These are phyloP conservation scores for Brettanomyces naardenensis DNA, from an alignment of 805 yeast species.

Conservation along the genomic window DNA sequence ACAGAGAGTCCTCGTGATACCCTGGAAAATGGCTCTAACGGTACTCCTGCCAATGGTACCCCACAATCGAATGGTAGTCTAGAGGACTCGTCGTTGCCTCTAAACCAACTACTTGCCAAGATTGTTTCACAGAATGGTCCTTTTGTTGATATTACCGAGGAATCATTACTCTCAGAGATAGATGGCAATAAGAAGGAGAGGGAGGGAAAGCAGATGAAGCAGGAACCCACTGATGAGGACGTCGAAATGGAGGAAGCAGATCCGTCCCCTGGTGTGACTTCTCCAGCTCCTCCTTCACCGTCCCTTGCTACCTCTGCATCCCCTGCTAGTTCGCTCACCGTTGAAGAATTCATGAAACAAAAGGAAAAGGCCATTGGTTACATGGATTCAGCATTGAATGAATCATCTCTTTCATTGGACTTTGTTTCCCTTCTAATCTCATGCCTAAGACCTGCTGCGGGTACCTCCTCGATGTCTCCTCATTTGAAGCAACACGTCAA, in stretches of 20 bases:
- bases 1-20: too few relatives aligned
- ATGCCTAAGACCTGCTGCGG: constrained; percentile 76
- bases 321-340: too few relatives aligned
- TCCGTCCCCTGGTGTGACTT: too few relatives aligned
- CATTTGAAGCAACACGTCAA: constrained; percentile 68
- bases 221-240: constrained; percentile 7
- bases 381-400: constrained; percentile 70
- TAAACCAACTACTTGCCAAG: constrained; percentile 7
- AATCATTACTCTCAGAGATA: constrained; percentile 31
- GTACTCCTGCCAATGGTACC: too few relatives aligned
- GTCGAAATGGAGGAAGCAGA: too few relatives aligned
- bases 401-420: constrained; percentile 81
- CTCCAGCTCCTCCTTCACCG: too few relatives aligned
- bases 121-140: constrained; percentile 24
- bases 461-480: constrained; percentile 82
- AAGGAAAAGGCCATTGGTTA: constrained; percentile 45
- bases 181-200: too few relatives aligned
- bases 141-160: constrained; percentile 50
- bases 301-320: too few relatives aligned
- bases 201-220: too few relatives aligned
- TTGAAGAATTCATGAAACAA: constrained; percentile 37
- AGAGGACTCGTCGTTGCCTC: constrained; percentile 14
- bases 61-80: too few relatives aligned
- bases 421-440: constrained; percentile 79
- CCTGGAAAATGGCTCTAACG: too few relatives aligned